Evolutionary conservation across 2,329 filamentous ascomycete genomes (phyloP), one percentile per base, ranked within the genome.

Genomic region (Byssochlamys sp.): DNA sequence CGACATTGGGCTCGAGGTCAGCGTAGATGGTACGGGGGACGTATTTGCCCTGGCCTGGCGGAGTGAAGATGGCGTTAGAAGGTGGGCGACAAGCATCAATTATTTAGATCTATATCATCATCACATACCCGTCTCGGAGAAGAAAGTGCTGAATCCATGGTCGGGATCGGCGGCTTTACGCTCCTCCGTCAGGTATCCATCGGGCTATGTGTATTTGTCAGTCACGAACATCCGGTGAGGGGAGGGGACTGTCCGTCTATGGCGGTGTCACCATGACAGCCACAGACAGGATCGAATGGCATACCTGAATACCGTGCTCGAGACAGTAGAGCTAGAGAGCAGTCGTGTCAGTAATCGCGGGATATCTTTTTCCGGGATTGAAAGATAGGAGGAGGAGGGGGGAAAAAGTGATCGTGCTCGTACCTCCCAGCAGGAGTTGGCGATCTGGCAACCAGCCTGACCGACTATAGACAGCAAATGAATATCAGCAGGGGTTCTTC

Each of bases 341-440:
- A 63, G 67, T 65, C 69, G 62, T 63, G 69, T 77, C 58, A 74
- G 72, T 19, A 19, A 19, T 39, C 26, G 19, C 39, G 39, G 4
- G 2, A 26, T 14, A 19, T 55, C 33, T 48, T 45, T 55, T 48
- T n/a, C 5, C 24, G 19, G 26, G 35, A 25, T n/a, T 19, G 19
- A 11, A 4, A 24, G 25, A 26, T 53, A 3, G 33, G 29, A 31
- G 29, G 29, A 10, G n/a, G 14, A 45, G 39, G 39, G 14, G 14
- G 12, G 14, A 14, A 45, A 45, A 45, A 19, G 39, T 45, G n/a
- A 45, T 45, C 14, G 33, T 2, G 25, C 14, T 53, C 90, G 82
- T 82, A 99, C 94, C 91, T 99, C 94, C 94, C 94, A 99, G 87
- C 94, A 97, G 71, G 94, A 94, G 84, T 99, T 99, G 81, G 92